A percentile compares a stretch with the other conserved stretches of the same genome.
These are phyloP conservation scores for Exophiala alcalophila DNA, from an alignment of 2,329 filamentous ascomycete species.

Conservation along the genomic window DNA sequence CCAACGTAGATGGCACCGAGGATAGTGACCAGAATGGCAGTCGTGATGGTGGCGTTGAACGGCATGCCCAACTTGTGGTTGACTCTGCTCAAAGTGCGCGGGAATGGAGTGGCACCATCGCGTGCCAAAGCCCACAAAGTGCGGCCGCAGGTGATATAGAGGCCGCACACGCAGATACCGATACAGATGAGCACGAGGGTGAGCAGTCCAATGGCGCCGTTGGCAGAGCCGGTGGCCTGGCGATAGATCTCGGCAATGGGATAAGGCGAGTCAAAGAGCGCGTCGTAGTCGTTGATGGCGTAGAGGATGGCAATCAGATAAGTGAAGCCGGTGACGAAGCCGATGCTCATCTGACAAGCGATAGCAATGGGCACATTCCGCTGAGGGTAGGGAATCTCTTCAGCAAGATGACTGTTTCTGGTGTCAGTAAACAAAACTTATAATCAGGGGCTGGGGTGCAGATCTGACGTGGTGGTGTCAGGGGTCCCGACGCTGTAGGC, in stretches of 20 bases:
- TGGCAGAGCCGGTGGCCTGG: slow-evolving; percentile 54
- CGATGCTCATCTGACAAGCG: slow-evolving; percentile 49
- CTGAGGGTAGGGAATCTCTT: no score
- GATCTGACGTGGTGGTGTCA: slow-evolving; percentile 62
- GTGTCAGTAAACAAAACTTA: no score
- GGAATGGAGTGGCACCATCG: slow-evolving; percentile 57
- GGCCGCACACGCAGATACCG: slow-evolving; percentile 53
- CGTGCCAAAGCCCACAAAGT: slow-evolving; percentile 62
- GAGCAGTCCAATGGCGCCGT: slow-evolving; percentile 53
- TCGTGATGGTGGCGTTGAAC: slow-evolving; percentile 55
- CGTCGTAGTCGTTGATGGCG: slow-evolving; percentile 46
- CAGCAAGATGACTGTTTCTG: slow-evolving; percentile 57
- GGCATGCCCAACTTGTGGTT: slow-evolving; percentile 49
- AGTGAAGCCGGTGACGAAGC: slow-evolving; percentile 47
- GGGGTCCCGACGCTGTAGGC: slow-evolving; percentile 66
- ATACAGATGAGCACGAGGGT: slow-evolving; percentile 55
- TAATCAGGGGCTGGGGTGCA: no score
- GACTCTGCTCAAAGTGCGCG: slow-evolving; percentile 49
- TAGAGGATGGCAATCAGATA: slow-evolving; percentile 56
- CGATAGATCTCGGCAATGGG: slow-evolving; percentile 66
- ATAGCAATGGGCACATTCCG: slow-evolving; percentile 53
- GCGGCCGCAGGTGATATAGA: slow-evolving; percentile 59
- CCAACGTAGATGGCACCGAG: slow-evolving; percentile 51
- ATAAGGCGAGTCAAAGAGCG: slow-evolving; percentile 47
- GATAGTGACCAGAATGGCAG: slow-evolving; percentile 50